These are phyloP conservation scores for Stenogyne calaminthoides DNA, from an alignment of 305 asterid species.

Conservation along the genomic window DNA sequence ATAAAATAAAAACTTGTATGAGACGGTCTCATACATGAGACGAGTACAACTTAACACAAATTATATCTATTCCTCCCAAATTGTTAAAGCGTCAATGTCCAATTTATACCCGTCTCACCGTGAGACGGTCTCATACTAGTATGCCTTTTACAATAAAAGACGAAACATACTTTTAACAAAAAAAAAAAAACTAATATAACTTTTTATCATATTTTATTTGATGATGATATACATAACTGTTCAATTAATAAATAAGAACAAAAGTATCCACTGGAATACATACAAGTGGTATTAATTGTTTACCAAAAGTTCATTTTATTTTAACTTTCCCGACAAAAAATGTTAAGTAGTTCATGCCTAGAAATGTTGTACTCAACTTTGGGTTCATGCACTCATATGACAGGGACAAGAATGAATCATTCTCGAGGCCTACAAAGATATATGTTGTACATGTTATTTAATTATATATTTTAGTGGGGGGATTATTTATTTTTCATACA, in stretches of 20 bases:
- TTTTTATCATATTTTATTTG: too few relatives aligned
- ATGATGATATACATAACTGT: too few relatives aligned
- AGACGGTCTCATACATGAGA: too few relatives aligned
- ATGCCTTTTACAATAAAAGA: too few relatives aligned
- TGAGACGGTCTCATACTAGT: too few relatives aligned
- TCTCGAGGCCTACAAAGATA: constrained; percentile 56
- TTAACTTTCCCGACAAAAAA: constrained; percentile 42
- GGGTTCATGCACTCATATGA: constrained; percentile 39
- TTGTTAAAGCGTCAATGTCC: too few relatives aligned
- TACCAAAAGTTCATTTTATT: background rate
- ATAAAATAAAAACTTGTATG: too few relatives aligned
- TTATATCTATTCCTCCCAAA: too few relatives aligned
- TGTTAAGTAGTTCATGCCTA: constrained; percentile 35
- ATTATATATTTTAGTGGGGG: constrained; percentile 5
- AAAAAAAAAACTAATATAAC: too few relatives aligned
- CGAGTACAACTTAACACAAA: too few relatives aligned
- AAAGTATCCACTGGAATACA: background rate
- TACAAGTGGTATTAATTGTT: background rate
- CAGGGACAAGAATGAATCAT: constrained; percentile 46
- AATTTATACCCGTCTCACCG: too few relatives aligned
- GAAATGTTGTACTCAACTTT: constrained; percentile 39
- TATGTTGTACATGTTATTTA: constrained; percentile 14
- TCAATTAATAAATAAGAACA: background rate
- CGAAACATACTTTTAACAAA: too few relatives aligned
- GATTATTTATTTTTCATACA: constrained; percentile 1